phyloP scores from a whole-genome alignment of 768 basidiomycete species.

The Macrocybe gigantea region DNA sequence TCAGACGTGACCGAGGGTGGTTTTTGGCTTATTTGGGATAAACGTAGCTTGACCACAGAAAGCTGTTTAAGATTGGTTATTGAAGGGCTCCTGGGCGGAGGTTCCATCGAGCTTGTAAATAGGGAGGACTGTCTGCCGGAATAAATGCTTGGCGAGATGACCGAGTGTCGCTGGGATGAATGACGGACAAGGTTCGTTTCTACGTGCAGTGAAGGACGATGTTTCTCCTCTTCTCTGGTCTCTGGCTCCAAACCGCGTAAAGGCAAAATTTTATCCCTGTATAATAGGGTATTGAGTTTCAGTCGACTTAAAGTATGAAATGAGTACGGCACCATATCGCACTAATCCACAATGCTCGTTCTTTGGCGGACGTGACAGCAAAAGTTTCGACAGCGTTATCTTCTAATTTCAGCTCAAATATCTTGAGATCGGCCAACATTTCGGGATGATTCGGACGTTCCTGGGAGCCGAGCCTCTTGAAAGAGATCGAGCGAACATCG shows the following conservation, averaged over 20 bases:
- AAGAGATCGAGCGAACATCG: slow-evolving; percentile 56
- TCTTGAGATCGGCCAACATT: slow-evolving; percentile 41
- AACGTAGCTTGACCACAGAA: slow-evolving; percentile 62
- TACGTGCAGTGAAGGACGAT: no score
- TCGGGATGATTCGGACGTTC: slow-evolving; percentile 24
- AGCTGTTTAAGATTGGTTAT: slow-evolving; percentile 53
- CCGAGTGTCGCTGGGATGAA: no score
- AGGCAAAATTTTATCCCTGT: slow-evolving; percentile 38
- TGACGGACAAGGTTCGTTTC: no score
- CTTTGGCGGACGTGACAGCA: slow-evolving; percentile 52
- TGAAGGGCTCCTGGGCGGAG: slow-evolving; percentile 43
- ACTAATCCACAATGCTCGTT: slow-evolving; percentile 70
- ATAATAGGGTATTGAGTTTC: not conserved
- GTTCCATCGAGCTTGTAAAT: slow-evolving; percentile 9
- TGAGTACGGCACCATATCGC: slow-evolving; percentile 53
- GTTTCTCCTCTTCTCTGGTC: no score
- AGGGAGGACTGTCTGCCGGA: slow-evolving; percentile 16
- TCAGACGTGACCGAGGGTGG: slow-evolving; percentile 15
- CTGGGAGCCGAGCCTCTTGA: slow-evolving; percentile 32
- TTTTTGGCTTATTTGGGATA: slow-evolving; percentile 41
- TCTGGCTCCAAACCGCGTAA: no score
- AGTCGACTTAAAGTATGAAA: not conserved
- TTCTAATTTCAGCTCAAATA: slow-evolving; percentile 64
- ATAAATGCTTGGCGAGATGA: slow-evolving; percentile 18
- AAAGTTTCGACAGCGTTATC: slow-evolving; percentile 50